Base-by-base conservation (phyloP, 805 yeast genomes). In the Blastobotrys americana region DNA sequence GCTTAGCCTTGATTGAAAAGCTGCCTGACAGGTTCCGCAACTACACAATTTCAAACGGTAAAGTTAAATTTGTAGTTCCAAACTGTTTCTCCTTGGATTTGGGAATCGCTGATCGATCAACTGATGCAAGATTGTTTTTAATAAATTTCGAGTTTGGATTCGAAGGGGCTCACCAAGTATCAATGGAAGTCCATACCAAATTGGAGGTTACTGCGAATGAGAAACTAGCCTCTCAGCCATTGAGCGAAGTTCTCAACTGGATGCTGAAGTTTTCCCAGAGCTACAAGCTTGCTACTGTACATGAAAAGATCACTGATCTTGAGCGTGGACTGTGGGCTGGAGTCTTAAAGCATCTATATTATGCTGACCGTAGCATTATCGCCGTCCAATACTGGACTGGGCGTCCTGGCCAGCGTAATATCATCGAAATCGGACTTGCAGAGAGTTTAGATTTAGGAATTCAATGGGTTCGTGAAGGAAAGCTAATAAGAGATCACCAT, bases 61-160 rank as follows among this genome's bases (percentile, higher is more conserved):
- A 94, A 42, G 80, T 84, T 2, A 73, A 74, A 43, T 79, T 84
- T 52, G 68, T 73, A 3, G 76, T 84, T 2, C 71, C 73, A 1
- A 72, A 77, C 43, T 82, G 82, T 41, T 87, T 84, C 57, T 78
- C 80, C 58, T 73, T 87, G 13, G 85, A 88, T 19, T 70, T 89
- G n/a, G 84, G 93, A 0, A 79, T 86, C 31, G 80, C 80, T 4
- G 80, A 77, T 54, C 78, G 79, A 19, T 68, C 70, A 2, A 69
- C 68, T 2, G 73, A 74, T 33, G 76, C 87, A 0, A 87, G 87
- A 13, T 81, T 84, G 54, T 84, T 80, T 57, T 71, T 87, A 48
- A 83, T 90, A 17, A 90, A 85, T 59, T 82, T 88, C 62, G 72
- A 77, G 44, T 74, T 88, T 45, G 66, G 74, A 18, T 81, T 83